These are phyloP conservation scores for Haplosporangium sp. DNA, from an alignment of 371 early-diverging fungal species.

Conservation along the genomic window DNA sequence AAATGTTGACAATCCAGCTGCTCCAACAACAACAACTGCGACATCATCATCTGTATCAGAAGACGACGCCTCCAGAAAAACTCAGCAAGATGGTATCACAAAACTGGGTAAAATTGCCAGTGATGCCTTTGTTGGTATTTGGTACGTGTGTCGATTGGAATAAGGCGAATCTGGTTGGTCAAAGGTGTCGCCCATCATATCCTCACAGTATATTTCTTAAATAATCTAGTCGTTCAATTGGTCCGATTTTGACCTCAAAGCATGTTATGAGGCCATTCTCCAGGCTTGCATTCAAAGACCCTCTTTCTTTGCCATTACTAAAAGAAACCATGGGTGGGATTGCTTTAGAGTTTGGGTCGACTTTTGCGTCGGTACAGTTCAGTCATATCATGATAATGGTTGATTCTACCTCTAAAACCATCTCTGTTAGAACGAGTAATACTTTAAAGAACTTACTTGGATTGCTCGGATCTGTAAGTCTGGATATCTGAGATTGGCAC, in stretches of 20 bases:
- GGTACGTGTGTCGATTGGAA: conserved; percentile 36
- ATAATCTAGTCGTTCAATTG: conserved; percentile 56
- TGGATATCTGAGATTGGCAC: neutral
- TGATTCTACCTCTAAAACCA: conserved; percentile 36
- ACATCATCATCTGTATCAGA: conserved; percentile 28
- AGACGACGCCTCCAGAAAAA: conserved; percentile 19
- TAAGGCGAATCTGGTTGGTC: neutral
- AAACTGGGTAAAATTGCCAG: conserved; percentile 56
- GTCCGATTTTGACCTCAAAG: conserved; percentile 72
- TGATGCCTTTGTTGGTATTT: conserved; percentile 65
- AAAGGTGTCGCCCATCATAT: neutral
- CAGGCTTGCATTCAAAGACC: conserved; percentile 67
- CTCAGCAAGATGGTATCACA: conserved; percentile 15
- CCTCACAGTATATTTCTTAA: neutral
- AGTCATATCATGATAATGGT: conserved; percentile 66
- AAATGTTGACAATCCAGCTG: neutral
- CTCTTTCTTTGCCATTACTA: conserved; percentile 56
- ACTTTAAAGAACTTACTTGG: conserved; percentile 41
- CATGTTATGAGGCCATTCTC: conserved; percentile 72
- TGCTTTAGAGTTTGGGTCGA: conserved; percentile 68
- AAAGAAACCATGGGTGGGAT: conserved; percentile 63
- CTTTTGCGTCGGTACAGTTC: conserved; percentile 72
- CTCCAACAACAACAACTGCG: conserved; percentile 8
- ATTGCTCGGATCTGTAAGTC: conserved; percentile 40
- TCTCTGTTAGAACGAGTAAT: conserved; percentile 22